Conservation (phyloP, 805 yeast genomes). For the Pichia cephalocereana region DNA sequence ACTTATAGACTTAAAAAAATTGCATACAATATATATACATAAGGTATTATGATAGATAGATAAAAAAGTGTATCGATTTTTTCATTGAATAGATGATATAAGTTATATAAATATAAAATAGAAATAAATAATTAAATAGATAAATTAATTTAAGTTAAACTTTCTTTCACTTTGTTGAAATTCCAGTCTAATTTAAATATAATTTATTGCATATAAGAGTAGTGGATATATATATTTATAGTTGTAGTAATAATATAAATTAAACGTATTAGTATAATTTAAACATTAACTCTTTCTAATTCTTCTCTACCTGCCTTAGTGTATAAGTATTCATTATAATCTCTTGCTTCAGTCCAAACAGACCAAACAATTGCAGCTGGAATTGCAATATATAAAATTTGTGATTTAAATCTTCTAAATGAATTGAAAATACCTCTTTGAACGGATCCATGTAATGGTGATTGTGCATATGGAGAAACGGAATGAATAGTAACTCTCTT, state of each 20-base stretch:
- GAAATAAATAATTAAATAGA: neutral
- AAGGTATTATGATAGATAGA: neutral
- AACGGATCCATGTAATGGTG: conserved; percentile 79
- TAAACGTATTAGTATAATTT: conserved; percentile 1
- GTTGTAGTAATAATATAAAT: neutral
- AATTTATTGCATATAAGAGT: no score
- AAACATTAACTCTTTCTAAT: conserved; percentile 53
- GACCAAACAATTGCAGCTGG: conserved; percentile 80
- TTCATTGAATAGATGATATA: neutral
- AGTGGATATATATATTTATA: neutral
- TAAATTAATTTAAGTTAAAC: no score
- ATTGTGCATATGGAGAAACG: conserved; percentile 89
- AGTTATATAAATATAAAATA: neutral
- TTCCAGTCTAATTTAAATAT: no score
- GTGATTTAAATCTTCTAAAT: conserved; percentile 87
- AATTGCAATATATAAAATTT: conserved; percentile 63
- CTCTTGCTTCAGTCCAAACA: conserved; percentile 80
- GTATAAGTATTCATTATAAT: conserved; percentile 87
- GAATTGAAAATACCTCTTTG: conserved; percentile 86
- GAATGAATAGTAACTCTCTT: conserved; percentile 81
- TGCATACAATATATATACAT: no score
- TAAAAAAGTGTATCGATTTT: neutral
- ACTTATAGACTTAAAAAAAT: no score
- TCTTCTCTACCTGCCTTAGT: conserved; percentile 98
- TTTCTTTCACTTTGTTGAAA: no score